phyloP scores from a whole-genome alignment of 2,329 filamentous ascomycete genomes.

The Onygena corvina region DNA sequence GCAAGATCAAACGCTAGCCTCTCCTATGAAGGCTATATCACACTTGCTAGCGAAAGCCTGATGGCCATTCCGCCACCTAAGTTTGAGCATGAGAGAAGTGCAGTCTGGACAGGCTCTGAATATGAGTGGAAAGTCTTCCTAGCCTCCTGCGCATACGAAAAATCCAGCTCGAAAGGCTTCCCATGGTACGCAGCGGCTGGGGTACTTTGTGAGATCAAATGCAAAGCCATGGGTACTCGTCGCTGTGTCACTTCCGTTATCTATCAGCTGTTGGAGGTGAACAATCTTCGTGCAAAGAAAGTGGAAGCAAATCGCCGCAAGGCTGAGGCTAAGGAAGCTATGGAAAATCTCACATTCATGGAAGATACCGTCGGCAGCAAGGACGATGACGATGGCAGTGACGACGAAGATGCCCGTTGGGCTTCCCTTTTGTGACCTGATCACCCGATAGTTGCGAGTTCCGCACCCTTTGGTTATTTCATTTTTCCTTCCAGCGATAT shows the following conservation, averaged over 20 bases:
- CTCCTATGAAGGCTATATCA: constrained; percentile 19
- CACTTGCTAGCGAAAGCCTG: constrained; percentile 22
- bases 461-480: background rate
- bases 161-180: constrained; percentile 8
- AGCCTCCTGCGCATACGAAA: constrained; percentile 30
- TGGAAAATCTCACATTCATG: no score
- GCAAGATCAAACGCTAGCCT: background rate
- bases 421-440: no score
- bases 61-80: constrained; percentile 24
- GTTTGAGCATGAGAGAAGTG: constrained; percentile 24
- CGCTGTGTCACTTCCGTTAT: constrained; percentile 9
- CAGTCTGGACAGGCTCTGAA: constrained; percentile 26
- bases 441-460: no score
- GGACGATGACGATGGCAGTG: constrained; percentile 11
- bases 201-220: constrained; percentile 25
- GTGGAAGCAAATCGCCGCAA: background rate
- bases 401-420: no score
- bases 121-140: constrained; percentile 26
- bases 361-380: background rate
- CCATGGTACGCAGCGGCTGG: constrained; percentile 21
- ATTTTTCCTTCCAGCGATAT: background rate
- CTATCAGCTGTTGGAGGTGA: constrained; percentile 9
- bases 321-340: background rate
- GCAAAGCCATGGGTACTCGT: constrained; percentile 10
- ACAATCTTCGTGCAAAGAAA: constrained; percentile 8